Conservation (phyloP, 805 yeast species). For the Nakazawaea sp. region DNA sequence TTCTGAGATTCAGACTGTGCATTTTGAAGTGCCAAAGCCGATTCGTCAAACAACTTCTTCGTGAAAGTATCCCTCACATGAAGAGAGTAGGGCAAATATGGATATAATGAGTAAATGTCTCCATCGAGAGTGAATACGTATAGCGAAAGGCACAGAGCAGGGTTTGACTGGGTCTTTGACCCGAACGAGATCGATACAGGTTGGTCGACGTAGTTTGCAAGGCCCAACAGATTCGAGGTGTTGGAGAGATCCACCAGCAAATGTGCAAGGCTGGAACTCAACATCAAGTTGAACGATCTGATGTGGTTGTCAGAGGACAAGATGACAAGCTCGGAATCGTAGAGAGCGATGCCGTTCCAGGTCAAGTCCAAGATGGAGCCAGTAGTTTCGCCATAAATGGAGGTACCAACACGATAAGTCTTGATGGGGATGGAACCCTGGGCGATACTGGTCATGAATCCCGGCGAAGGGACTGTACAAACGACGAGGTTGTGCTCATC, state of each 20-base stretch:
- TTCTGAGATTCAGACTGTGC: constrained; percentile 13
- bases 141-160: constrained; percentile 42
- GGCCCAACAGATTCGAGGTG: constrained; percentile 16
- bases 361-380: constrained; percentile 28
- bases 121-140: constrained; percentile 48
- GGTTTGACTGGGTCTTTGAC: constrained; percentile 21
- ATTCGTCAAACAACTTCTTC: constrained; percentile 25
- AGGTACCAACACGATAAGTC: constrained; percentile 2
- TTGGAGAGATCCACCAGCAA: constrained; percentile 15
- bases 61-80: constrained; percentile 26
- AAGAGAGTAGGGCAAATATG: constrained; percentile 50
- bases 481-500: constrained; percentile 20
- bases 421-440: neutral
- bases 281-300: constrained; percentile 28
- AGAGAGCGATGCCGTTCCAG: constrained; percentile 39
- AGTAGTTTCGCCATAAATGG: constrained; percentile 2
- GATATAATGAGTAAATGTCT: constrained; percentile 54
- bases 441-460: constrained; percentile 5
- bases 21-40: constrained; percentile 20
- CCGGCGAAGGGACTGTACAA: constrained; percentile 18
- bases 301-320: constrained; percentile 27
- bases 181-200: constrained; percentile 42
- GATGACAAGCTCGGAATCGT: constrained; percentile 35
- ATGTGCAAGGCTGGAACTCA: constrained; percentile 20
- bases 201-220: constrained; percentile 16